phyloP scores from a whole-genome alignment of 2,329 filamentous ascomycete genomes.

The Aaosphaeria pasadenensis region DNA sequence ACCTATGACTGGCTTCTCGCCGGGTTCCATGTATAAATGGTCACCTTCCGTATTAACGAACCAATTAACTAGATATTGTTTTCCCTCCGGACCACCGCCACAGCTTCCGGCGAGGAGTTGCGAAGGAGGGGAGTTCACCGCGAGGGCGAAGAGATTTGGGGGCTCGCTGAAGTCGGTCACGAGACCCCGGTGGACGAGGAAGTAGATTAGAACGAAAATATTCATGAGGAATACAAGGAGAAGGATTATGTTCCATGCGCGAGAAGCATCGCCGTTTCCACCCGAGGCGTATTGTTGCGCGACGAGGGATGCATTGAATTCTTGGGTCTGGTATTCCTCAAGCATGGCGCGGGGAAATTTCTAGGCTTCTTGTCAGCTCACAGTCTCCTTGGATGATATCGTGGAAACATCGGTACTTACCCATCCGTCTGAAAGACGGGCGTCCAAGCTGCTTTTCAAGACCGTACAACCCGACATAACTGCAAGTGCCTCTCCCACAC shows the following conservation, averaged over 20 bases:
- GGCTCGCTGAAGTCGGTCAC: constrained; percentile 79
- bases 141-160: constrained; percentile 69
- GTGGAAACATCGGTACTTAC: constrained; percentile 8
- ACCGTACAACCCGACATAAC: constrained; percentile 67
- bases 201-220: constrained; percentile 62
- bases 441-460: constrained; percentile 56
- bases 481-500: constrained; percentile 70
- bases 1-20: constrained; percentile 26
- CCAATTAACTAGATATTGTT: constrained; percentile 48
- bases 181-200: constrained; percentile 57
- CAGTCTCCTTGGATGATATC: no score
- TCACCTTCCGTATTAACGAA: constrained; percentile 46
- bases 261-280: constrained; percentile 59
- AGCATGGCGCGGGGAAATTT: constrained; percentile 40
- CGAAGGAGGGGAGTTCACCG: constrained; percentile 62
- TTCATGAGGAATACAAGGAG: constrained; percentile 66
- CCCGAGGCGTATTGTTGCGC: constrained; percentile 70
- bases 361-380: constrained; percentile 7
- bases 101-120: constrained; percentile 54
- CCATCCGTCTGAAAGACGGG: constrained; percentile 58
- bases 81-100: constrained; percentile 53
- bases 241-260: constrained; percentile 65
- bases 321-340: constrained; percentile 48
- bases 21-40: constrained; percentile 53
- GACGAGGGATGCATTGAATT: constrained; percentile 62